Percentiles rank a stretch among this genome's conserved stretches.
phyloP scores from a whole-genome alignment of 192 early-diverging fungal genomes.

The Martensiomyces pterosporus region DNA sequence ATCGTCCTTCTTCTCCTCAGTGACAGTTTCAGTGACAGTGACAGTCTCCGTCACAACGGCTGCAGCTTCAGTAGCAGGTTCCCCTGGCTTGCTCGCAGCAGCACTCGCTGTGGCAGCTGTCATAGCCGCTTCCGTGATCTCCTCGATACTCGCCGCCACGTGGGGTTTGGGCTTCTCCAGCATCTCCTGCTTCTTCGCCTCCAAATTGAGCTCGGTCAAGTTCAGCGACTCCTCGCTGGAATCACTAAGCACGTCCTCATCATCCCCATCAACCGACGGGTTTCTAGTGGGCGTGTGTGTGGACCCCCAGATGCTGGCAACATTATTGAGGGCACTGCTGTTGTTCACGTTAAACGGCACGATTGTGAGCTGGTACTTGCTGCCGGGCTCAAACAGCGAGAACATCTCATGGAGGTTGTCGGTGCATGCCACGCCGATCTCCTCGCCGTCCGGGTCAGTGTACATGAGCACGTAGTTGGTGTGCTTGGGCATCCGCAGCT shows the following conservation, averaged over 20 bases:
- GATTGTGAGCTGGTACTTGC: slow-evolving; percentile 34
- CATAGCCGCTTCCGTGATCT: background rate
- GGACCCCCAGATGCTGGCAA: slow-evolving; percentile 36
- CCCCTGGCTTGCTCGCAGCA: background rate
- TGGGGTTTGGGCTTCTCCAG: slow-evolving; percentile 5
- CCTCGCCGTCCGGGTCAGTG: slow-evolving; percentile 43
- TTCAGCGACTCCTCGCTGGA: slow-evolving; percentile 8
- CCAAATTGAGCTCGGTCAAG: slow-evolving; percentile 20
- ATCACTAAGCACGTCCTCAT: background rate
- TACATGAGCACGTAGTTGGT: slow-evolving; percentile 40
- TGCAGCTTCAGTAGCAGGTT: background rate
- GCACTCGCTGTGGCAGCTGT: background rate
- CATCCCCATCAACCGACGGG: slow-evolving; percentile 13
- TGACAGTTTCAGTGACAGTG: background rate
- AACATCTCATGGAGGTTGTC: slow-evolving; percentile 49
- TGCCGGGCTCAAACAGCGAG: slow-evolving; percentile 38
- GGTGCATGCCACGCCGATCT: slow-evolving; percentile 46
- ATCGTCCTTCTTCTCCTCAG: background rate
- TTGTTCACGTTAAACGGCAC: slow-evolving; percentile 42
- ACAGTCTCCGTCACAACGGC: background rate
- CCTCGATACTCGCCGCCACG: background rate
- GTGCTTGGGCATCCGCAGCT: slow-evolving; percentile 33
- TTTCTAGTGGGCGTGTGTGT: slow-evolving; percentile 25
- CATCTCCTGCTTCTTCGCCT: slow-evolving; percentile 7
- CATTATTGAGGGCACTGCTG: slow-evolving; percentile 30